Base-by-base conservation (phyloP, 2,329 filamentous ascomycete species). In the Pestalotiopsis sp. region DNA sequence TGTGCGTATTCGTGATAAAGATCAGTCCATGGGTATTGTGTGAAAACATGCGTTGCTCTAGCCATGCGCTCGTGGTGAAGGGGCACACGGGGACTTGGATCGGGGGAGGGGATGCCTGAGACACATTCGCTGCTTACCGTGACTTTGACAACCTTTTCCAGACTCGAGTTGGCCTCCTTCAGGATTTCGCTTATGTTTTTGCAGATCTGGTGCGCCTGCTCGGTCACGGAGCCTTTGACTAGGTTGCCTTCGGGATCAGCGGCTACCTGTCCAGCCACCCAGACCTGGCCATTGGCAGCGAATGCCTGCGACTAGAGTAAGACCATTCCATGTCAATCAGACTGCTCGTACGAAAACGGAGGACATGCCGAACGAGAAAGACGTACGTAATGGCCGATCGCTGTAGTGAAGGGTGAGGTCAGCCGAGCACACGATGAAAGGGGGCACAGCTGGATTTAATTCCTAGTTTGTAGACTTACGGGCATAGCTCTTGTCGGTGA, bases 201-300 rank as follows among this genome's bases (percentile, higher is more conserved):
- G 38, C 60, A 63, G 60, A 63, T 63, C 20, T 63, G 60, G 13
- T 63, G 60, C n/a, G 60, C 60, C 60, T 63, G 60, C 11, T 63
- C 60, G 9, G 60, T 25, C 31, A 63, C 38, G 38, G 60, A 45
- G 27, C 60, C 60, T 13, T 63, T 20, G 38, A 63, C 12, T 4
- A 63, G n/a, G 31, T 39, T 63, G n/a, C 60, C 60, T 38, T 38
- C n/a, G 2, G 9, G 20, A 23, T 63, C 60, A 23, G 60, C 60
- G n/a, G 60, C 60, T 25, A 63, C 38, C 36, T 63, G 36, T 63
- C 60, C 60, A 3, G 60, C 60, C 11, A 63, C 60, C 60, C 60
- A 63, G 36, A 63, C 38, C 23, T 63, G 60, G 14, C 60, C 60
- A 13, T 63, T 63, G 27, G 60, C 60, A n/a, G 60, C 31, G 11